A percentile compares a stretch with the other conserved stretches of the same genome.
Conservation (phyloP, 1,139 yeast species). For the Tardiomyces blankii region DNA sequence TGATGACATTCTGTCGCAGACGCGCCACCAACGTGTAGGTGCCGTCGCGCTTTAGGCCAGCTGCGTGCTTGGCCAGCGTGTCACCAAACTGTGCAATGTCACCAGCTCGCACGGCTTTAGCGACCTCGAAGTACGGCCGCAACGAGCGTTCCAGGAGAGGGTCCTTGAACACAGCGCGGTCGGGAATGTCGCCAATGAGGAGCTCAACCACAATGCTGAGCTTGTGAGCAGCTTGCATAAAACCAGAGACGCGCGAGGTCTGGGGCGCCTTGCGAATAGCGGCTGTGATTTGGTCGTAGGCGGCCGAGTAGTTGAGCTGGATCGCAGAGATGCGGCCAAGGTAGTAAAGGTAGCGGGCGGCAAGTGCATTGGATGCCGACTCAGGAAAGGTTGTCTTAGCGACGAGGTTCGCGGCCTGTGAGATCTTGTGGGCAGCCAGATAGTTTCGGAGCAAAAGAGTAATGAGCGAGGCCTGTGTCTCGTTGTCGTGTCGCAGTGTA, state of each 20-base stretch:
- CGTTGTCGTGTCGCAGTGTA: slow-evolving; percentile 83
- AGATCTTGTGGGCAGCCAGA: slow-evolving; percentile 65
- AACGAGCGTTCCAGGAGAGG: slow-evolving; percentile 46
- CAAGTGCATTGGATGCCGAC: slow-evolving; percentile 75
- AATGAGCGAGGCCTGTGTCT: slow-evolving; percentile 79
- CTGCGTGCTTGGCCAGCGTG: slow-evolving; percentile 57
- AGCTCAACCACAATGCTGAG: slow-evolving; percentile 80
- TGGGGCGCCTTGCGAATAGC: slow-evolving; percentile 98
- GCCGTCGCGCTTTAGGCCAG: slow-evolving; percentile 59
- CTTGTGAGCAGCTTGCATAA: slow-evolving; percentile 83
- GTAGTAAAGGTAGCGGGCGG: slow-evolving; percentile 86
- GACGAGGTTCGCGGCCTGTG: slow-evolving; percentile 81
- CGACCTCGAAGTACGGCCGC: slow-evolving; percentile 74
- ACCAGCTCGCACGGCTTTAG: slow-evolving; percentile 88
- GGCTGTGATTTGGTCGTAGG: slow-evolving; percentile 81
- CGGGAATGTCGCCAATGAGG: slow-evolving; percentile 97
- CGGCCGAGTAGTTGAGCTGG: slow-evolving; percentile 85
- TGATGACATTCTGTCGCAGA: slow-evolving; percentile 92
- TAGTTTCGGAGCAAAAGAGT: slow-evolving; percentile 78
- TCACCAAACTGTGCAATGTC: slow-evolving; percentile 74
- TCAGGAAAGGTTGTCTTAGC: slow-evolving; percentile 84
- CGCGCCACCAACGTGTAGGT: slow-evolving; percentile 78
- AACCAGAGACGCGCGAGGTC: slow-evolving; percentile 74
- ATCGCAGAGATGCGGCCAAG: slow-evolving; percentile 83
- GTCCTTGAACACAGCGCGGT: slow-evolving; percentile 67